Conservation (phyloP, 1,284 basidiomycete species). For the Cryptococcus sp. region DNA sequence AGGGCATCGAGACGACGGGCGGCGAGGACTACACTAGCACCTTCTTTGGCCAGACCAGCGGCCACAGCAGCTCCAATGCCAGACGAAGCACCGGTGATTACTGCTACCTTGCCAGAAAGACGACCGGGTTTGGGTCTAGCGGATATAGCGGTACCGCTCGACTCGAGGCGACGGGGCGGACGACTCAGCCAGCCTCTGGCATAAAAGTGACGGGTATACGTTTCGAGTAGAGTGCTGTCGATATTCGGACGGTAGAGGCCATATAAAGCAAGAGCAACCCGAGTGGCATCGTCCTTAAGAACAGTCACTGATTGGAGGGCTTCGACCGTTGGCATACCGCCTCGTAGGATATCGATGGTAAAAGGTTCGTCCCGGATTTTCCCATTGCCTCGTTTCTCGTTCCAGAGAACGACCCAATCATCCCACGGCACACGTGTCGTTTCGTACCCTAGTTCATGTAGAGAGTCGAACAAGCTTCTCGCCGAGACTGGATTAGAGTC, state of each 20-base stretch:
- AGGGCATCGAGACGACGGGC: slow-evolving; percentile 57
- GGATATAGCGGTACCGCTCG: not conserved
- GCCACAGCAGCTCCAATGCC: slow-evolving; percentile 49
- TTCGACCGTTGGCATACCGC: slow-evolving; percentile 35
- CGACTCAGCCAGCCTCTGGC: slow-evolving; percentile 35
- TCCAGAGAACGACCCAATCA: slow-evolving; percentile 34
- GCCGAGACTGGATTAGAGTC: slow-evolving; percentile 31
- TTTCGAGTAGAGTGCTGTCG: slow-evolving; percentile 29
- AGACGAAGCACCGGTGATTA: slow-evolving; percentile 46
- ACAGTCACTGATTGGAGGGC: slow-evolving; percentile 25
- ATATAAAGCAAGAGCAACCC: slow-evolving; percentile 13
- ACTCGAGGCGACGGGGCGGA: slow-evolving; percentile 11
- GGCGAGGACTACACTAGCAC: slow-evolving; percentile 60
- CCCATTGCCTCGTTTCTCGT: slow-evolving; percentile 25
- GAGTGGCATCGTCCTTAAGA: slow-evolving; percentile 35
- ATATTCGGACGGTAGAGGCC: slow-evolving; percentile 25
- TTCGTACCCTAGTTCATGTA: slow-evolving; percentile 30
- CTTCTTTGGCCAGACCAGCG: slow-evolving; percentile 54
- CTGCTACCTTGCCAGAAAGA: slow-evolving; percentile 36
- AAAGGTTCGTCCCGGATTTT: slow-evolving; percentile 16
- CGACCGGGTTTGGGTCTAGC: slow-evolving; percentile 4
- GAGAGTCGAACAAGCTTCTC: slow-evolving; percentile 26
- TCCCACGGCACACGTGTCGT: slow-evolving; percentile 30
- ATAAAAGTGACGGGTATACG: slow-evolving; percentile 36
- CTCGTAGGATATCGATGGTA: slow-evolving; percentile 33